These are phyloP conservation scores for Entomortierella chlamydospora DNA, from an alignment of 192 early-diverging fungal species.

Conservation along the genomic window DNA sequence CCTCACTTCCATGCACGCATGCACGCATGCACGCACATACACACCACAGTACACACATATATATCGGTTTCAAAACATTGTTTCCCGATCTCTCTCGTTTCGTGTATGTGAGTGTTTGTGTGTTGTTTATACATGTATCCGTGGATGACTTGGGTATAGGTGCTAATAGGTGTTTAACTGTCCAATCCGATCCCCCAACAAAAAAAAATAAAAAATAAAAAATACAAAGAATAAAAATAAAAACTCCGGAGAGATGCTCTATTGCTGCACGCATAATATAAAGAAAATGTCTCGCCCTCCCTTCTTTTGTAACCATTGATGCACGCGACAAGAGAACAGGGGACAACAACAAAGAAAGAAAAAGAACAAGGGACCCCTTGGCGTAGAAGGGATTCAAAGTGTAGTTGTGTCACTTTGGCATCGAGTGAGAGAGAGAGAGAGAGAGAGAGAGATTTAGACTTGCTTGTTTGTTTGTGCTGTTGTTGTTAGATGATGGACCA, in stretches of 20 bases:
- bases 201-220: not conserved
- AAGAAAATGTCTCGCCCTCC: not conserved
- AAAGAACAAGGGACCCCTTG: not conserved
- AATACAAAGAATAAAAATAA: conserved; percentile 12
- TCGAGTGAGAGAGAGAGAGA: not conserved
- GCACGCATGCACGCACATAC: no score
- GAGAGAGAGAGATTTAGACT: not conserved
- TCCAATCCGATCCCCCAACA: no score
- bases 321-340: not conserved
- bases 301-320: conserved; percentile 1
- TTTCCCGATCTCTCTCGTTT: no score
- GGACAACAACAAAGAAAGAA: not conserved
- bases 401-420: conserved; percentile 27
- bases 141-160: no score
- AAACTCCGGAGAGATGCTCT: conserved; percentile 2
- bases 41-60: no score
- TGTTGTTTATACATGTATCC: no score
- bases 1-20: no score
- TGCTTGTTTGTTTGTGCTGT: not conserved
- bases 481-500: conserved; percentile 13
- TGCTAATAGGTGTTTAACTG: no score
- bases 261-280: no score
- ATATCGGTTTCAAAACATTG: no score
- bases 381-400: not conserved
- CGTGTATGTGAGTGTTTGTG: no score